These are phyloP conservation scores for Gaeumannomyces tritici DNA, from an alignment of 2,329 filamentous ascomycete species.

Conservation along the genomic window DNA sequence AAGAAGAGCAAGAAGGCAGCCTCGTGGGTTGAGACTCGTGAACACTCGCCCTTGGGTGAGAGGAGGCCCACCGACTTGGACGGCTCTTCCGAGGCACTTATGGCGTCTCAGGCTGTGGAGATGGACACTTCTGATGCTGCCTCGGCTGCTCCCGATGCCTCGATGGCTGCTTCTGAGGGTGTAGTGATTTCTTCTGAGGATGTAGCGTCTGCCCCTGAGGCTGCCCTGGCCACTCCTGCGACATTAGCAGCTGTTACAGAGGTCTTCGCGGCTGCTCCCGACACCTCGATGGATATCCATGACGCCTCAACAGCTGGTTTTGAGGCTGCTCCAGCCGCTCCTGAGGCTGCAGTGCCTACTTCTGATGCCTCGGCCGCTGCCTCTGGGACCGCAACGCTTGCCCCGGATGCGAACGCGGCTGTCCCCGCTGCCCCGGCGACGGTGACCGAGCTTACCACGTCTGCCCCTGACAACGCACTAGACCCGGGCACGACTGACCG, in stretches of 20 bases:
- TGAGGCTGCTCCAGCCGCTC: neutral
- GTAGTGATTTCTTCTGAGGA: neutral
- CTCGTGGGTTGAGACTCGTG: slow-evolving; percentile 21
- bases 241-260: neutral
- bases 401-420: neutral
- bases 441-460: neutral
- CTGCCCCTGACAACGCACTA: neutral
- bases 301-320: neutral
- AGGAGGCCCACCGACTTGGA: neutral
- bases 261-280: too few relatives aligned
- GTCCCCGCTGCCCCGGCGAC: too few relatives aligned
- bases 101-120: neutral
- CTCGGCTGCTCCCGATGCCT: neutral
- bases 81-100: neutral
- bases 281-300: neutral
- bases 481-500: neutral
- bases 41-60: slow-evolving; percentile 13
- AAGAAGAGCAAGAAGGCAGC: slow-evolving; percentile 4
- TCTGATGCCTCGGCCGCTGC: neutral
- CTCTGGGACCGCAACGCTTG: neutral
- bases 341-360: neutral
- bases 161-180: neutral
- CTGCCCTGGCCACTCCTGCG: neutral
- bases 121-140: too few relatives aligned
- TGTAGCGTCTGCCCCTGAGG: neutral